Base-by-base conservation (phyloP, 805 yeast genomes). In the Saccharomycopsis lassenensis region DNA sequence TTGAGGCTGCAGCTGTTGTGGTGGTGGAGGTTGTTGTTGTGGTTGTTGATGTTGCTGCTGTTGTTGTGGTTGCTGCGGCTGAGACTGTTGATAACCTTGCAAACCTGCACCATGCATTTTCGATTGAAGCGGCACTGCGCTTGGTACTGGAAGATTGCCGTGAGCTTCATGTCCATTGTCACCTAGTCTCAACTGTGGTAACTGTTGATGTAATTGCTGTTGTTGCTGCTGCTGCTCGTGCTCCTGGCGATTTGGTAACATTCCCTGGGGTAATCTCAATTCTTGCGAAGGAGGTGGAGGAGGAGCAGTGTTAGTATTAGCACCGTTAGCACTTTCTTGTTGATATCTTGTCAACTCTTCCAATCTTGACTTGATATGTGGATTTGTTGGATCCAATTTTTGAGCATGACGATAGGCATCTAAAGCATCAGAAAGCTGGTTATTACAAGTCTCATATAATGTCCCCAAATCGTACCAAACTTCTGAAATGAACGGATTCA, bases 391-490 rank as follows among this genome's bases (percentile, higher is more conserved):
- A 54, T 91, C 97, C 48, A 91, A 72, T 35, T 94, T 75, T 24
- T 94, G 94, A 4, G 98, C 98, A 46, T 94, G 91, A 51, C 83
- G 83, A 55, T 91, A 91, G 2, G 98, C 98, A 59, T 91, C 97
- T 46, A 91, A 63, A 1, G 98, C 98, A 56, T 91, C 98, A 42
- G 78, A 71, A 41, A 86, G 71, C 61, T 91, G 98, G 61, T 89
- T 87, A 60, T 87, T 91, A 62, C 98, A 91, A 24, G 96, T 85
- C 60, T 91, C 98, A 57, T 91, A 91, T 28, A 91, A 63, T 4
- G 97, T 91, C 41, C 98, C 98, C 53, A 91, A 69, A 59, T 91
- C 98, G 59, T 91, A 91, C 98, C 98, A 91, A 18, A 91, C 98
- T 59, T 91, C 98, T 42, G 91, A 76, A 47, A 91, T 81, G 63